Base-by-base conservation (phyloP, 202 grass and related monocot genomes). In the Zizania palustris region DNA sequence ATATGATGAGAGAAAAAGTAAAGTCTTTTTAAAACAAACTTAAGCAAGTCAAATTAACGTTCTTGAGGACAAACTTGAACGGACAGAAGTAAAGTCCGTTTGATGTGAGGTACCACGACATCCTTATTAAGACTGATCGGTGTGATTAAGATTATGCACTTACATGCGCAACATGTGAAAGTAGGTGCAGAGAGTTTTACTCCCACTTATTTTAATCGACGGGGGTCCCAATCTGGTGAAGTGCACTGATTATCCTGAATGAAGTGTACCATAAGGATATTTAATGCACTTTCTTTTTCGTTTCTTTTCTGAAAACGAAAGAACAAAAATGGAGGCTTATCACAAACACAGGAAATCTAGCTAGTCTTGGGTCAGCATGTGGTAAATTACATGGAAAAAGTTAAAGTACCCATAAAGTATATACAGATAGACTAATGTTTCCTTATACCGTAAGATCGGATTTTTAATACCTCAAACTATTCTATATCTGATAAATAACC, bases 121-220 rank as follows among this genome's bases (percentile, higher is more conserved):
- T 0, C 28, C 35, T 67, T 71, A 49, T 56, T 63, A 77, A 77
- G 11, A 54, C 18, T 33, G 3, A 54, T 1, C 33, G 14, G 12
- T 14, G 80, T 42, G 78, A 75, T 80, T 79, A 69, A 44, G 73
- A 78, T 79, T 80, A 69, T 22, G 79, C 0, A 78, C 46, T 62
- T 60, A 60, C 73, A 60, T 36, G 54, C 46, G 18, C 50, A 64
- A 34, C 80, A 88, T 88, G 80, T 65, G 76, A 28, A 83, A 73
- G 69, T 43, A 28, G 28, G 28, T 2, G 35, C 50, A 9, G 69
- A 68, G 1, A n/a, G 60, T 60, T 67, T 62, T 75, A 39, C 41
- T 63, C 21, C 63, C 45, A 48, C 33, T 66, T 80, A 44, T 4
- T 46, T 28, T 60, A 58, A 46, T 4, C n/a, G 5, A 3, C 9